These are phyloP conservation scores for Serendipita sp. DNA, from an alignment of 768 basidiomycete species.

Conservation along the genomic window DNA sequence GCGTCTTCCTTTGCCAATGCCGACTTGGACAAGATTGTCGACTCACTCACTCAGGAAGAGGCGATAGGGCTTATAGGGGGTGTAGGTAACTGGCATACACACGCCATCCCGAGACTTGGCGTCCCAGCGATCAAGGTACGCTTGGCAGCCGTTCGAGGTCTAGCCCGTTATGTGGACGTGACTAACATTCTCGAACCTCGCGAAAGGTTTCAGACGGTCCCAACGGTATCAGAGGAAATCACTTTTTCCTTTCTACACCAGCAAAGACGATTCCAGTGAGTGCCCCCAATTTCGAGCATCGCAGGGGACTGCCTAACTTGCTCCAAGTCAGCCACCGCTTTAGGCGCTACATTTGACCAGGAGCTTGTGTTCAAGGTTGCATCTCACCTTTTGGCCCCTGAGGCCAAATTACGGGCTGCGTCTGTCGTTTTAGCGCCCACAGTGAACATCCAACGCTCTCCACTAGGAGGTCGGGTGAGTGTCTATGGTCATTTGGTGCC, in stretches of 20 bases:
- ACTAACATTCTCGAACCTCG: slow-evolving; percentile 12
- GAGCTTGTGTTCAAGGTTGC: slow-evolving; percentile 48
- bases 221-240: slow-evolving; percentile 57
- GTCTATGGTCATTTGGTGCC: background rate
- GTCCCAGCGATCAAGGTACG: slow-evolving; percentile 54
- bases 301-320: background rate
- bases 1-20: slow-evolving; percentile 56
- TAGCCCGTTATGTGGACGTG: background rate
- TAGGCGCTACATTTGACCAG: slow-evolving; percentile 60
- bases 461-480: background rate
- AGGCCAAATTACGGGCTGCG: slow-evolving; percentile 54
- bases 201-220: slow-evolving; percentile 60
- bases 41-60: slow-evolving; percentile 56
- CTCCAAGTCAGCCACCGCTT: slow-evolving; percentile 45
- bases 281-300: background rate
- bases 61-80: slow-evolving; percentile 57
- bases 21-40: slow-evolving; percentile 41
- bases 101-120: slow-evolving; percentile 43
- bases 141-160: background rate
- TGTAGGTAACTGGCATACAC: slow-evolving; percentile 65
- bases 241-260: slow-evolving; percentile 68
- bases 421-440: slow-evolving; percentile 64
- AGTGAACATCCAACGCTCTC: slow-evolving; percentile 57
- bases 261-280: slow-evolving; percentile 59
- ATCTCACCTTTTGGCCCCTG: slow-evolving; percentile 45